Percentiles rank a stretch among this genome's conserved stretches.
phyloP scores from a whole-genome alignment of 2,329 filamentous ascomycete species.

The Aspergillus novofumigatus region DNA sequence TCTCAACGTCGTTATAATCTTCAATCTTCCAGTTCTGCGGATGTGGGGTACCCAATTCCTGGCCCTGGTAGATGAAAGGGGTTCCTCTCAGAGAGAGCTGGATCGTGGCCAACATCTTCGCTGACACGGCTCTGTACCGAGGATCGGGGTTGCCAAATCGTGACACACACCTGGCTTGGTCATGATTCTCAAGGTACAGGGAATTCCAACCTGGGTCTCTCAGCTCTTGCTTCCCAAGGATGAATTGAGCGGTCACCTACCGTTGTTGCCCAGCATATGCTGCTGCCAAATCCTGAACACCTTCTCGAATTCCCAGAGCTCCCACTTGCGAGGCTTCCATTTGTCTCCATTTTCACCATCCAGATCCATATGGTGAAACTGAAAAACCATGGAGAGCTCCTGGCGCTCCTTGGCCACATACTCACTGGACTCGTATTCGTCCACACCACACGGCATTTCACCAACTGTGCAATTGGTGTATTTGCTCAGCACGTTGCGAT shows the following conservation, averaged over 20 bases:
- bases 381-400: constrained; percentile 67
- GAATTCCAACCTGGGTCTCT: constrained; percentile 49
- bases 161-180: constrained; percentile 53
- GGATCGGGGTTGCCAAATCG: constrained; percentile 48
- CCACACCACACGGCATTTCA: constrained; percentile 47
- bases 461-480: constrained; percentile 41
- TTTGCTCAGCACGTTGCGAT: constrained; percentile 29
- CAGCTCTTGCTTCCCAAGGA: not conserved
- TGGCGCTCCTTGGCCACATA: constrained; percentile 55
- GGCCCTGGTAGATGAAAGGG: constrained; percentile 55
- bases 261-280: constrained; percentile 17
- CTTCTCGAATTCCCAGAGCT: constrained; percentile 11
- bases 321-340: constrained; percentile 16
- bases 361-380: constrained; percentile 30
- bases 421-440: constrained; percentile 54
- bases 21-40: constrained; percentile 47
- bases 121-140: constrained; percentile 40
- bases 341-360: constrained; percentile 20
- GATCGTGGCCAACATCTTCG: constrained; percentile 51
- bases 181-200: constrained; percentile 60
- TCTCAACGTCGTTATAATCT: constrained; percentile 39
- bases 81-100: constrained; percentile 48
- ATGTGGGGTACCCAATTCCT: constrained; percentile 57
- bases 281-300: constrained; percentile 15
- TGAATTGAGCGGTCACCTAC: not conserved